Conservation (phyloP, 2,329 filamentous ascomycete genomes). For the Beauveria sp. region DNA sequence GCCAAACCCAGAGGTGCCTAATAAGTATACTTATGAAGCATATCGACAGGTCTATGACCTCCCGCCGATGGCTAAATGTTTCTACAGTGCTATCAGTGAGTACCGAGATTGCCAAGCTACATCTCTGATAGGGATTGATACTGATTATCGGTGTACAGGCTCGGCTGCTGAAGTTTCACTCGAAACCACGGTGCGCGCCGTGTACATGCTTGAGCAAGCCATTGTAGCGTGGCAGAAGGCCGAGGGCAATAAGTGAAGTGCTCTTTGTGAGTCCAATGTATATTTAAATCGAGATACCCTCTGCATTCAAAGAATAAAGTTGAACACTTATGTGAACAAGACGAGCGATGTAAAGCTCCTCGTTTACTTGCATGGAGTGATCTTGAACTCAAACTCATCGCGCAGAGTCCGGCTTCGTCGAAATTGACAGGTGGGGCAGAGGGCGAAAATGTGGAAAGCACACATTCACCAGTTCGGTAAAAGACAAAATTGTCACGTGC, state of each 20-base stretch:
- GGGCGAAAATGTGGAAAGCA: background rate
- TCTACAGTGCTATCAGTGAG: slow-evolving; percentile 29
- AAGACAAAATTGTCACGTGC: slow-evolving; percentile 22
- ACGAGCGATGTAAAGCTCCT: no score
- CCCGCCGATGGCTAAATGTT: slow-evolving; percentile 20
- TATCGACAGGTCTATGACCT: slow-evolving; percentile 26
- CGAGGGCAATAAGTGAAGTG: background rate
- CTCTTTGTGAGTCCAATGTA: background rate
- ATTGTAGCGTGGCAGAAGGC: slow-evolving; percentile 28
- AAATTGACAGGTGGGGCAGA: background rate
- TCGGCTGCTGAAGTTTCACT: slow-evolving; percentile 27
- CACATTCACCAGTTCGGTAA: background rate
- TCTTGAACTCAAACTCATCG: no score
- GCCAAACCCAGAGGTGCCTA: background rate
- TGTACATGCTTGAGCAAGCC: slow-evolving; percentile 31
- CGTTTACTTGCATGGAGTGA: background rate
- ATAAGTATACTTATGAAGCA: slow-evolving; percentile 20
- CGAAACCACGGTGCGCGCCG: slow-evolving; percentile 26
- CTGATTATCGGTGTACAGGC: slow-evolving; percentile 19
- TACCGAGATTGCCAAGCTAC: background rate
- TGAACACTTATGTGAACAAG: background rate
- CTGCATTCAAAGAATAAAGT: background rate
- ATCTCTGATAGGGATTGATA: background rate
- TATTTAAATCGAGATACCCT: slow-evolving; percentile 1
- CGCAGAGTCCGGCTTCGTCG: background rate